Evolutionary conservation across 208 protist species (phyloP), one percentile per base, ranked within the genome.

Genomic region (Willaertia magna): DNA sequence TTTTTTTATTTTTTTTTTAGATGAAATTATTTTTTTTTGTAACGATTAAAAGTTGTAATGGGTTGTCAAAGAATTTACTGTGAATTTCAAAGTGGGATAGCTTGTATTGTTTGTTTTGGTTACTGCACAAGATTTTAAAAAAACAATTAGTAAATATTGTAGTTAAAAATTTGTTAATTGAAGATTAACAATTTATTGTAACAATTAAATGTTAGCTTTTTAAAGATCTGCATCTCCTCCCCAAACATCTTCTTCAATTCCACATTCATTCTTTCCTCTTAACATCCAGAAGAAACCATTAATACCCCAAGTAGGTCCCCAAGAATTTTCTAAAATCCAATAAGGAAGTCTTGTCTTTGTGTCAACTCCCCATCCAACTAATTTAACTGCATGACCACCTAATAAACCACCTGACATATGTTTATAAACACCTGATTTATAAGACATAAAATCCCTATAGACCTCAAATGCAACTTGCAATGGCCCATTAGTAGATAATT

Each of bases 271-370:
- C 26, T 1, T 6, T 75, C 93, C 93, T 48, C 91, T 89, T 67
- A 85, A 61, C 85, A 96, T 93, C 78, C 90, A 81, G 88, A 96
- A 93, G 88, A 92, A 93, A 81, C 95, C 94, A 47, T 93, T 88
- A 84, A 94, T 90, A 76, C 95, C 94, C 94, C 93, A 97, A 84
- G 93, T 90, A 0, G 75, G 34, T 88, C 94, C 93, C 94, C 93
- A 95, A 88, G 92, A 94, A 91, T 97, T 97, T 30, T 91, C 92
- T 84, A 97, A 90, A 85, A 93, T 92, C 95, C 95, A 97, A 91
- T 96, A 97, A 84, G 87, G 85, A 44, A 89, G 76, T 42, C 92
- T 92, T 86, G 92, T 87, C 85, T 91, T 26, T 34, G 22, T 34
- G 34, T 34, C 83, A 59, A 87, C 86, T 55, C 94, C 94, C 93